Base-by-base conservation (phyloP, 495 filamentous ascomycete species). In the Evernia prunastri region DNA sequence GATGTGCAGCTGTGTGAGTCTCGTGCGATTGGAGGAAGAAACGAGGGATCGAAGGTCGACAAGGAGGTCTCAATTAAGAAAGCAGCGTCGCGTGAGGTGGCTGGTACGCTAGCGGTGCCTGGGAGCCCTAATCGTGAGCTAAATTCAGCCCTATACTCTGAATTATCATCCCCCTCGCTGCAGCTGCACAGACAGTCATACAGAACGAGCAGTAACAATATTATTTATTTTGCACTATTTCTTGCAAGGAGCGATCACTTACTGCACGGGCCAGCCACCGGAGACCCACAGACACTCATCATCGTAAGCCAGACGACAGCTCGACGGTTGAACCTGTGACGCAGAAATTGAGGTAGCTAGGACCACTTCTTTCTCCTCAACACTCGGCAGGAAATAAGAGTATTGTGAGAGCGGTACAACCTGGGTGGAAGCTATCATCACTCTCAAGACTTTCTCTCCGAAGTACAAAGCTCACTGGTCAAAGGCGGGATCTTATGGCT, bases 401-500 rank as follows among this genome's bases (percentile, higher is more conserved):
- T 35, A 5, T 57, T 29, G 18, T 51, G 29, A 33, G 40, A n/a
- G 31, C 18, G 15, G 15, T 23, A 49, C 31, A 60, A 6, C 11
- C 17, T 27, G 29, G 18, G 15, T 13, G 40, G 39, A 36, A 33
- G 47, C 35, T 35, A 6, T 53, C 40, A n/a, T 17, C 6, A n/a
- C 17, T 25, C 35, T 43, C 36, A 29, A 36, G 8, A 29, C 17
- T 31, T 18, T 36, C 13, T 43, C 0, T 31, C 27, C 73, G 72
- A 80, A 83, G 85, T 88, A 87, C 81, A 76, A 78, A n/a, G n/a
- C 77, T 82, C 80, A 86, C 81, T 82, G 71, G 82, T 81, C 80
- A 77, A 78, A 82, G 80, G 79, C 78, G 82, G 81, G 82, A 87
- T 77, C 39, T 63, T 77, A 92, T 92, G 89, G 87, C 89, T 88